Evolutionary conservation across 75 land plant genomes (phyloP), one percentile per base, ranked within the genome.

Genomic region (Sequoiadendron giganteum): DNA sequence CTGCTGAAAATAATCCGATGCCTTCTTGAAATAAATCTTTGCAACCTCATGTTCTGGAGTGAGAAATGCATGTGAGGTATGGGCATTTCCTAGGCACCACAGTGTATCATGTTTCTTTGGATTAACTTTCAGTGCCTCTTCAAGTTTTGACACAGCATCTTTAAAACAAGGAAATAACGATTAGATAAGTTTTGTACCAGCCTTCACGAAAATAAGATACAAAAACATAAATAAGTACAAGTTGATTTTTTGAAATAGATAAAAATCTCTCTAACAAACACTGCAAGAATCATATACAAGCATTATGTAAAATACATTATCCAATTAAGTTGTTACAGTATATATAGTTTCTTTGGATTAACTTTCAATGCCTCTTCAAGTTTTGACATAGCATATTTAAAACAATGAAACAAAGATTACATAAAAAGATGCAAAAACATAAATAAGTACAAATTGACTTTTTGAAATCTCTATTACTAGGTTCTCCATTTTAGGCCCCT

Each of bases 31-130:
- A 75, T 86, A 90, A 36, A 88, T 88, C 43, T 88, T 92, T 40
- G 94, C 94, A 28, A 90, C 85, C 52, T 92, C 94, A 86, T 48
- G 85, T 36, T 91, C 94, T 18, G 93, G 83, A 55, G 88, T 81
- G 10, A 93, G 88, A 90, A 93, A 93, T 16, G 92, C 94, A 72
- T 92, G 93, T n/a, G 93, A 92, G 14, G 94, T 93, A 86, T 92
- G 93, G 28, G 94, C 93, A 88, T 93, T 93, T 75, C 94, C 94
- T 54, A 93, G 65, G 84, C 94, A 92, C 94, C 94, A 93, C 6
- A 93, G 88, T 9, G 94, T 84, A 85, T 92, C 93, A 86, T 92
- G 93, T 89, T 92, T 89, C 55, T 86, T 92, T 54, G 94, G 93
- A 83, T 90, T 86, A 86, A 93, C 87, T 48, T 70, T 87, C 3